Conservation (phyloP, 2,329 filamentous ascomycete genomes). For the Colletotrichum tamarilloi region DNA sequence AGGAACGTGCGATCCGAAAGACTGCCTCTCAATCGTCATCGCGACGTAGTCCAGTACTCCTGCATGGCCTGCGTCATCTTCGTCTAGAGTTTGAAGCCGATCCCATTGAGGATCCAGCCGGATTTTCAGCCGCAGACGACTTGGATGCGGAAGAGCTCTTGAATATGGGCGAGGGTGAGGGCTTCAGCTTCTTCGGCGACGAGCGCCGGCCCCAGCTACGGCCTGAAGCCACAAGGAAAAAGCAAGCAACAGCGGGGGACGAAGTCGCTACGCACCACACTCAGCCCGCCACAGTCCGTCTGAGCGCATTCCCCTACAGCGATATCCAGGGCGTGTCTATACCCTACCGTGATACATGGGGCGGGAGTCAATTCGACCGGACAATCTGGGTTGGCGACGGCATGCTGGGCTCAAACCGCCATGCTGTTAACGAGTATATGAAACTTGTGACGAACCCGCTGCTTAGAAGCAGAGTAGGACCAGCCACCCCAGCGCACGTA, state of each 20-base stretch:
- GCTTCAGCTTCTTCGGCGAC: conserved; percentile 59
- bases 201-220: conserved; percentile 33
- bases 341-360: conserved; percentile 42
- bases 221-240: conserved; percentile 9
- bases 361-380: conserved; percentile 42
- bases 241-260: conserved; percentile 22
- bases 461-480: conserved; percentile 53
- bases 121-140: conserved; percentile 45
- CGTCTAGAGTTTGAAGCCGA: conserved; percentile 65
- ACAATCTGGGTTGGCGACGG: conserved; percentile 61
- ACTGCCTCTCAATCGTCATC: conserved; percentile 35
- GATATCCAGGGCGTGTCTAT: conserved; percentile 43
- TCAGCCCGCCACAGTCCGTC: neutral
- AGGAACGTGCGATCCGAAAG: conserved; percentile 59
- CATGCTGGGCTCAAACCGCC: conserved; percentile 42
- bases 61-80: conserved; percentile 65
- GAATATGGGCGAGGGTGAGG: conserved; percentile 46
- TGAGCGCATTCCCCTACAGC: conserved; percentile 41
- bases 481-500: conserved; percentile 61
- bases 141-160: conserved; percentile 57
- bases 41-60: conserved; percentile 53
- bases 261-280: conserved; percentile 36
- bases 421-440: conserved; percentile 60
- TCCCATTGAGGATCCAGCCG: conserved; percentile 47
- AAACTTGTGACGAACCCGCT: conserved; percentile 50